A percentile compares a stretch with the other conserved stretches of the same genome.
Evolutionary conservation across 306 rosid species (phyloP).

Genomic region (Trifolium fragiferum): DNA sequence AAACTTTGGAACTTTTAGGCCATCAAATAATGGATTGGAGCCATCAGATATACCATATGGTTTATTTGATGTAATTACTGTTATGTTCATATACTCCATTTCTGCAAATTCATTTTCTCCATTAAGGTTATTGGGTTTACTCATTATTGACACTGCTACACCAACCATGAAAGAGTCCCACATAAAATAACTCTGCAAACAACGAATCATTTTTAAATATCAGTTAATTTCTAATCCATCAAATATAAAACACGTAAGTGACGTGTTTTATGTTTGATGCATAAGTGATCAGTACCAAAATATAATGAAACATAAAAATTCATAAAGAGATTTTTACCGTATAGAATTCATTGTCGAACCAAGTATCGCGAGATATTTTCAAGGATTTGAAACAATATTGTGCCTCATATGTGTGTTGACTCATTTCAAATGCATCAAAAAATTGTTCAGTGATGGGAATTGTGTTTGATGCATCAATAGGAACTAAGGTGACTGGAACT

Average conservation of each 20-base stretch:
- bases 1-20: conserved; percentile 63
- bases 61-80: conserved; percentile 81
- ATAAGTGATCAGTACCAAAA: too few species aligned
- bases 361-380: conserved; percentile 82
- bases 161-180: conserved; percentile 92
- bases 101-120: conserved; percentile 87
- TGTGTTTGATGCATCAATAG: conserved; percentile 94
- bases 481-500: conserved; percentile 84
- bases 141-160: conserved; percentile 80
- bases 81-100: conserved; percentile 85
- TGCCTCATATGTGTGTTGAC: conserved; percentile 67
- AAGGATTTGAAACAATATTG: conserved; percentile 78
- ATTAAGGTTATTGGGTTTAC: conserved; percentile 49
- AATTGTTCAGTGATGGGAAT: conserved; percentile 73
- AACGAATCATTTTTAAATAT: neutral
- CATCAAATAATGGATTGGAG: conserved; percentile 81
- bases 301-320: too few species aligned
- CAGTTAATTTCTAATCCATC: too few species aligned
- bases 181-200: conserved; percentile 40
- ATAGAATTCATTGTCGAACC: conserved; percentile 71
- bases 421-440: conserved; percentile 41
- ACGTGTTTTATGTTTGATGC: too few species aligned
- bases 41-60: conserved; percentile 84
- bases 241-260: neutral
- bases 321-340: conserved; percentile 54